Base-by-base conservation (phyloP, 2,329 filamentous ascomycete species). In the Fusarium tricinctum region DNA sequence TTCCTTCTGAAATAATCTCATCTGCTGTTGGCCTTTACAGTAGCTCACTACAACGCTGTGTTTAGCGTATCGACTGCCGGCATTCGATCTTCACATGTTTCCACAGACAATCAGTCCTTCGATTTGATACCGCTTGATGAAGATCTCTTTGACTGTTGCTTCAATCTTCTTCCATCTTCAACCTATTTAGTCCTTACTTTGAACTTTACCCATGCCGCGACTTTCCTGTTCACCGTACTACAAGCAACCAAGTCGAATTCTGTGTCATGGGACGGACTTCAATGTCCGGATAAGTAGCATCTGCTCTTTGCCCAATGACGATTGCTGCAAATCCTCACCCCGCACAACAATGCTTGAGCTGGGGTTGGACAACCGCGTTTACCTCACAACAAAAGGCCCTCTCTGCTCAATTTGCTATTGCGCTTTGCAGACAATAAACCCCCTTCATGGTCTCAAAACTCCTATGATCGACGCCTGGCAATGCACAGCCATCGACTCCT, bases 241-340 rank as follows among this genome's bases (percentile, higher is more conserved):
- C 17, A 53, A 12, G 6, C 8, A n/a, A 33, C 28, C 8, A 28
- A 30, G 32, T 23, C 49, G 50, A 51, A 40, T 32, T 42, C 45
- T 58, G 53, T 59, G 44, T 52, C 66, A 68, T 53, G 58, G 48
- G 44, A 13, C 71, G 71, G 71, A 73, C 69, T 72, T 73, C 46
- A 65, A 73, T 73, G 59, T 73, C 71, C 71, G 71, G 56, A 22
- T 54, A 48, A 63, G 38, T 35, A 55, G 32, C 43, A 26, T 33
- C 48, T 43, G 20, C 35, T 40, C 40, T 50, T 45, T 44, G 26
- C 47, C 71, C 71, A 74, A 73, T 73, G 44, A 60, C 51, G n/a
- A 32, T 43, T 40, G 35, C 28, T 38, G 26, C 23, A 67, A 58
- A 39, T 44, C 33, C 45, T 48, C 54, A 55, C 71, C 62, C 62